Evolutionary conservation across 768 basidiomycete species (phyloP).

Genomic region (Kwoniella botswanensis): DNA sequence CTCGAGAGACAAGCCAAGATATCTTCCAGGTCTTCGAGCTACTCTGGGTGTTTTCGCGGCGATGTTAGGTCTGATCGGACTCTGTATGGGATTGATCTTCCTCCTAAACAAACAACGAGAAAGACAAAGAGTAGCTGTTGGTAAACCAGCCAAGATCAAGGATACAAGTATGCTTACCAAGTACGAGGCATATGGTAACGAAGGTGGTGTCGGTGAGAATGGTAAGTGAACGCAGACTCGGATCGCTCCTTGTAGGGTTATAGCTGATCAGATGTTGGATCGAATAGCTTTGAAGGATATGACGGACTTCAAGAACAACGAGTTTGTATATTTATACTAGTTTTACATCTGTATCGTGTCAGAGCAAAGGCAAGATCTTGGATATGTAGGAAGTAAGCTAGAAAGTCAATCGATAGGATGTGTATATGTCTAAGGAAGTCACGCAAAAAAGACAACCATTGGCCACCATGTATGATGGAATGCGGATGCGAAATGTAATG

Average conservation of each 20-base stretch:
- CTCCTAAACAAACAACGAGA: slow-evolving; percentile 49
- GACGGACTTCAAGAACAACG: slow-evolving; percentile 35
- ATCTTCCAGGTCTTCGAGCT: slow-evolving; percentile 45
- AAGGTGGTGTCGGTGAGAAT: slow-evolving; percentile 15
- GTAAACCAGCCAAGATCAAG: slow-evolving; percentile 51
- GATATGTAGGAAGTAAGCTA: no score
- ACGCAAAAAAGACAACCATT: neutral
- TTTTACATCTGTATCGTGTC: neutral
- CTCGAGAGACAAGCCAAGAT: slow-evolving; percentile 43
- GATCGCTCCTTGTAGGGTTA: neutral
- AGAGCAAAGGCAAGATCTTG: neutral
- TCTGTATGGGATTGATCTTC: slow-evolving; percentile 42
- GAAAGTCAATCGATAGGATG: neutral
- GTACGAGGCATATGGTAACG: slow-evolving; percentile 36
- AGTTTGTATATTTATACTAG: slow-evolving; percentile 26
- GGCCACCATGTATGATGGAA: neutral
- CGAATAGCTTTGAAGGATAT: slow-evolving; percentile 23
- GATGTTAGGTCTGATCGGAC: slow-evolving; percentile 33
- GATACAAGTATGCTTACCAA: slow-evolving; percentile 45
- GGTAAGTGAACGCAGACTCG: neutral
- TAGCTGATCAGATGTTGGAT: neutral
- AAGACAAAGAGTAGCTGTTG: slow-evolving; percentile 47
- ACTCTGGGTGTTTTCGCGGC: slow-evolving; percentile 49
- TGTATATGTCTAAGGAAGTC: neutral
- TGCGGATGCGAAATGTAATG: neutral